Conservation (phyloP, 129 eudicot species). For the Solidago caesia region DNA sequence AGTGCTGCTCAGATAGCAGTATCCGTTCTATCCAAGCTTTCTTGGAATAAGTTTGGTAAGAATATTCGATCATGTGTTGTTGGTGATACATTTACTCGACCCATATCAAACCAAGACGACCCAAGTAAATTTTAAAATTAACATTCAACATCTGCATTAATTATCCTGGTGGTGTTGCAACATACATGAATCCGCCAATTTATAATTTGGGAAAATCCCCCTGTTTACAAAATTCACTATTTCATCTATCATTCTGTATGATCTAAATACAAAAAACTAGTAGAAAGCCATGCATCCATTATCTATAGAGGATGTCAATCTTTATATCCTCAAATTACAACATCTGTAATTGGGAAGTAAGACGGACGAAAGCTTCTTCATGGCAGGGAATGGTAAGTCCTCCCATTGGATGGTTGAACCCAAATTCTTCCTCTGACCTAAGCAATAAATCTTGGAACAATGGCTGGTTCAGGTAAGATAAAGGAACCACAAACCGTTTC, state of each 20-base stretch:
- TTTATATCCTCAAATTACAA: constrained; percentile 11
- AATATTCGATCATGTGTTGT: no score
- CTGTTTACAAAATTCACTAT: constrained; percentile 8
- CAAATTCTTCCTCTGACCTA: constrained; percentile 44
- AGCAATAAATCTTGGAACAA: constrained; percentile 23
- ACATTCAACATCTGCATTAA: no score
- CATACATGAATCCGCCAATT: no score
- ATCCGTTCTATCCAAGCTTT: no score
- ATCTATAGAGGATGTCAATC: constrained; percentile 9
- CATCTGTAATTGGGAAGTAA: constrained; percentile 18
- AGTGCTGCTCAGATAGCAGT: no score
- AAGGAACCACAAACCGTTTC: constrained; percentile 43
- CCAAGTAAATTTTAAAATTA: no score
- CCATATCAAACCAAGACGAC: no score
- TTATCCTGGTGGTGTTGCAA: background rate
- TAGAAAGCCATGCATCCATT: constrained; percentile 7
- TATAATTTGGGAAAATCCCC: background rate
- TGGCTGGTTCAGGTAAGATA: constrained; percentile 42
- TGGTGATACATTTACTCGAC: no score
- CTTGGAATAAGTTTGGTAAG: no score
- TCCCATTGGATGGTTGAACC: constrained; percentile 49
- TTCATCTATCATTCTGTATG: constrained; percentile 8
- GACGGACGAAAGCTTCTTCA: constrained; percentile 36
- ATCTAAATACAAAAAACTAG: constrained; percentile 1
- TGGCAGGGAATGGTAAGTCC: constrained; percentile 48